Base-by-base conservation (phyloP, 805 yeast genomes). In the Tetrapisispora pingtungensis region DNA sequence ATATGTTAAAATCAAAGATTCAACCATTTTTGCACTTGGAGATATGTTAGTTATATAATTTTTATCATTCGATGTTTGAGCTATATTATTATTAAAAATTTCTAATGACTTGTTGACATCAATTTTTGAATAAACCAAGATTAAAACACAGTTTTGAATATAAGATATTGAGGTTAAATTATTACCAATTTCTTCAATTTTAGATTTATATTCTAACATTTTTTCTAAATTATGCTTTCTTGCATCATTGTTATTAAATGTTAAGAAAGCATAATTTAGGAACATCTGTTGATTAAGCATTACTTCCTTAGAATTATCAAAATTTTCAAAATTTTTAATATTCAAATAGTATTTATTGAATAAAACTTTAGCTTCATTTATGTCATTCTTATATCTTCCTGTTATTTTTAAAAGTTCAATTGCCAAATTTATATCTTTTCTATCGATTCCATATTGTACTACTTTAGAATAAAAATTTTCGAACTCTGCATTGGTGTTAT, bases 31-130 rank as follows among this genome's bases (percentile, higher is more conserved):
- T 1, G 76, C 77, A 14, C 70, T 55, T 2, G 69, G 65, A 0
- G 80, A 72, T 7, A 52, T 34, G n/a, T 48, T 40, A 1, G 51
- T 43, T 1, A 58, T 52, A 3, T 40, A 47, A 22, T 59, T 58
- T 41, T 63, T 67, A 7, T 56, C 50, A 18, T 59, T 61, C 7
- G 72, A 62, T 0, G 70, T 66, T 10, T 53, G 54, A 14, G 58
- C 55, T 30, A 77, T 72, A 54, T 70, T 69, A 14, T 65, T 62
- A 50, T 77, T 77, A 57, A 68, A 77, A 4, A 73, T 45, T 2
- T 61, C 64, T 33, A 77, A 60, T 1, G 75, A 59, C 35, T 57
- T 48, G 8, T 70, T 72, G 7, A 62, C 46, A 33, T 71, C 64
- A 35, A 70, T 68, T 33, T 58, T 60, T 10, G 74, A 56, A 20